Evolutionary conservation across 2,329 filamentous ascomycete species (phyloP), one percentile per base, ranked within the genome.

Genomic region (Penicillium sp.): DNA sequence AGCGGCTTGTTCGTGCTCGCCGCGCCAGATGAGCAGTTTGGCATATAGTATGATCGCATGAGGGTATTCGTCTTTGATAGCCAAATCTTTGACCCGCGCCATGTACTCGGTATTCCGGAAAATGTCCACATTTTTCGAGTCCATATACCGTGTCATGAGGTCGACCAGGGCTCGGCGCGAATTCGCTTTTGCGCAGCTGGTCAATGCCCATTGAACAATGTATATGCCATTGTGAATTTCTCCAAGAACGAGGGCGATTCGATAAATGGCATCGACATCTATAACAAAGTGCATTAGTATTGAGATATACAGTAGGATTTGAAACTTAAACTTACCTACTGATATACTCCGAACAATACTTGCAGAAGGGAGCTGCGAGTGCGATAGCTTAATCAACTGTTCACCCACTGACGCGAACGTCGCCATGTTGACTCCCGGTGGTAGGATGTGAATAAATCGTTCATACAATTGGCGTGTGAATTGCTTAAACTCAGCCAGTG

Each of bases 11-110:
- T 50, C 17, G 31, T 63, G 57, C 16, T 66, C 43, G 3, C 64
- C 64, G 7, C 63, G 64, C 16, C 53, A 47, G 14, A 59, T 58
- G 4, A 71, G 59, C 2, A 71, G 52, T 17, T 67, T 62, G 7
- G 68, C 70, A 12, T 70, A 66, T 7, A 72, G 28, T 11, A 67
- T 41, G 42, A 73, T 65, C 1, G 70, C 70, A 5, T 63, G 57
- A 0, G 70, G 70, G 36, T 67, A 67, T 8, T 58, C 61, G 17
- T 64, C 50, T 6, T 62, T 50, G 1, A 56, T 36, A 12, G 71
- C 68, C 6, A 70, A 50, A 5, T 56, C 43, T 33, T 69, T 62
- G 16, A 73, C 41, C 12, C 53, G 42, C 1, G 60, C 48, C 3
- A 68, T 59, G 35, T 61, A 49, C 5, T 51, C 26, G 19, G 44